These are phyloP conservation scores for Larix kaempferi DNA, from an alignment of 75 land plant species.

Conservation along the genomic window DNA sequence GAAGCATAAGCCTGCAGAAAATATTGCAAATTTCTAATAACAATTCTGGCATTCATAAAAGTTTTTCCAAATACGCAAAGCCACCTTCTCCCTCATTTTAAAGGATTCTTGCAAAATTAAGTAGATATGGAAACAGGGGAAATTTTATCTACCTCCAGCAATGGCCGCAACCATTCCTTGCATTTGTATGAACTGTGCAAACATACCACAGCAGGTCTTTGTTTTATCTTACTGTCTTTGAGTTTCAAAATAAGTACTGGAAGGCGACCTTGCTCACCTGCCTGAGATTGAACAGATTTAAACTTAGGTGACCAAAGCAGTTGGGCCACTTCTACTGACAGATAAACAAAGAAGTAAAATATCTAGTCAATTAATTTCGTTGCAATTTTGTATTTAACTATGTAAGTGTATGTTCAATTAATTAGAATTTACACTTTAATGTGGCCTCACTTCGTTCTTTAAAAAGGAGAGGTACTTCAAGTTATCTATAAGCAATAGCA, in stretches of 20 bases:
- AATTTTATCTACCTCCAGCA: conserved; percentile 59
- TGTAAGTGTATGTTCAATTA: too few species aligned
- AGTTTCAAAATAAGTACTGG: conserved; percentile 71
- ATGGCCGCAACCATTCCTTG: conserved; percentile 83
- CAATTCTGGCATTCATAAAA: background rate
- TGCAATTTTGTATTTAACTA: too few species aligned
- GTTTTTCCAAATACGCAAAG: conserved; percentile 8
- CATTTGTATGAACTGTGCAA: conserved; percentile 73
- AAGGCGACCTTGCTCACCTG: conserved; percentile 76
- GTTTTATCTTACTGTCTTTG: conserved; percentile 21
- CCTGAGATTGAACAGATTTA: conserved; percentile 20
- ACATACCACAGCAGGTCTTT: conserved; percentile 78
- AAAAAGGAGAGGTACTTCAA: too few species aligned
- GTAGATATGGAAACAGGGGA: background rate
- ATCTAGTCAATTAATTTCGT: too few species aligned
- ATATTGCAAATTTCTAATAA: background rate
- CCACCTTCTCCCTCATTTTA: background rate
- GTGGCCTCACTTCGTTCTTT: too few species aligned
- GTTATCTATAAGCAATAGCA: too few species aligned
- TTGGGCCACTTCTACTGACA: too few species aligned
- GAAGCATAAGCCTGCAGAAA: conserved; percentile 85
- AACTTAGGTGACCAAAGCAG: too few species aligned
- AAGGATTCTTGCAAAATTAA: background rate
- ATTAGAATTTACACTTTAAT: too few species aligned
- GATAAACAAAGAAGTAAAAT: too few species aligned